Base-by-base conservation (phyloP, 2,329 filamentous ascomycete genomes). In the Colletotrichum salicis region DNA sequence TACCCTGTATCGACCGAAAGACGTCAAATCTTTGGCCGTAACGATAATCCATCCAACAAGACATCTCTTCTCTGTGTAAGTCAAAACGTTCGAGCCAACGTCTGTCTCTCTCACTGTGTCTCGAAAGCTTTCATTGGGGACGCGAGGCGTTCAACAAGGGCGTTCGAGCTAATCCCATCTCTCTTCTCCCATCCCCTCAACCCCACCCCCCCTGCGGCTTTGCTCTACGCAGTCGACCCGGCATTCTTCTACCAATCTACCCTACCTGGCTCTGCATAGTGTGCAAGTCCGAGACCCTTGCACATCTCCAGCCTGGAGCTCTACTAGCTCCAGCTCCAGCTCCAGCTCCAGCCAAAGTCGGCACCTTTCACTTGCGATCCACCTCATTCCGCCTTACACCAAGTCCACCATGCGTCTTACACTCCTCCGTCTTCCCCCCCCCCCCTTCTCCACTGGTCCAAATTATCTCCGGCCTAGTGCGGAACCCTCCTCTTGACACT, bases 101-200 rank as follows among this genome's bases (percentile, higher is more conserved):
- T 29, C 37, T 24, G 45, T 71, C 54, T 37, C 54, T 41, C 69
- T 71, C 59, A 71, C 60, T 69, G 59, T 69, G 59, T 69, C 59
- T 68, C 37, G 29, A 19, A 48, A 48, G n/a, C 37, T 71, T 71
- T 64, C 55, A 56, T 69, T 69, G 69, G 69, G 69, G 69, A 71
- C 35, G 65, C 54, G 59, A 71, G 69, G 69, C 69, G 69, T 71
- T 71, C 69, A 71, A 71, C 69, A 71, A 69, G 58, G 65, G 59
- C 64, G 65, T 35, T 48, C 35, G 27, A 64, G 65, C 65, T 54
- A 64, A 63, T 55, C 54, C 48, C 41, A 15, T 37, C 41, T 62
- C 63, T 48, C 37, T 37, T 33, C 37, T 15, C 41, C 13, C 31
- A 27, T 27, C 24, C 24, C 24, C 24, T 54, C 58, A 67, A 57